Evolutionary conservation across 306 rosid species (phyloP), one percentile per base, ranked within the genome.

Genomic region (Casuarina cunninghamiana): DNA sequence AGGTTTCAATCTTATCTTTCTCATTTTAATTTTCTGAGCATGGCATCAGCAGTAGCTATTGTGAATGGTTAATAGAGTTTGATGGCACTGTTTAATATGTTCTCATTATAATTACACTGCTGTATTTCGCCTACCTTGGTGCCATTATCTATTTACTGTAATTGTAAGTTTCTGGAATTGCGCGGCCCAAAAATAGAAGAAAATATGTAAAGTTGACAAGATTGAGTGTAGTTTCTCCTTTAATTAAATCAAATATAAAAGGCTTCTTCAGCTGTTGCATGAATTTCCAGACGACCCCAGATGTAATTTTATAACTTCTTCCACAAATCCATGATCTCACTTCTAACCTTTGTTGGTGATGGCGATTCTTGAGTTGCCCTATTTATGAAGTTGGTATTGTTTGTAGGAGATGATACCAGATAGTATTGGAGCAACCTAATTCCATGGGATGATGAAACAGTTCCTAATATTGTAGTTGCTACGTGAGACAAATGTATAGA

Each of bases 1-100:
- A 85, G 93, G 97, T 91, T 35, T 80, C 50, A 46, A 72, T 86
- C 73, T 76, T 72, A 63, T 53, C 44, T 61, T 17, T 19, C 62
- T 66, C 2, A 37, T 55, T 62, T 45, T 54, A 5, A 37, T 26
- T 66, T 68, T 37, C 42, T 57, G 55, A 38, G 10, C 37, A 2
- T 26, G n/a, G 8, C 68, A 26, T 49, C 53, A 21, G 2, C 58
- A 48, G 53, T 62, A 68, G 6, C n/a, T 5, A 39, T 16, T 60
- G 9, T 69, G 50, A 39, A 12, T 10, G 10, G 16, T 43, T 12
- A 48, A 42, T 21, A 41, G 9, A 54, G 16, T 7, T 38, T 7
- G 37, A 26, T 32, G 6, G 21, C 19, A 4, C 17, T 71, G 58
- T 71, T 48, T 49, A 26, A 9, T 58, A 10, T 58, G 13, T 58